Percentiles rank a stretch among this genome's conserved stretches.
Conservation (phyloP, 2,329 filamentous ascomycete species). For the Xylaria sp. region DNA sequence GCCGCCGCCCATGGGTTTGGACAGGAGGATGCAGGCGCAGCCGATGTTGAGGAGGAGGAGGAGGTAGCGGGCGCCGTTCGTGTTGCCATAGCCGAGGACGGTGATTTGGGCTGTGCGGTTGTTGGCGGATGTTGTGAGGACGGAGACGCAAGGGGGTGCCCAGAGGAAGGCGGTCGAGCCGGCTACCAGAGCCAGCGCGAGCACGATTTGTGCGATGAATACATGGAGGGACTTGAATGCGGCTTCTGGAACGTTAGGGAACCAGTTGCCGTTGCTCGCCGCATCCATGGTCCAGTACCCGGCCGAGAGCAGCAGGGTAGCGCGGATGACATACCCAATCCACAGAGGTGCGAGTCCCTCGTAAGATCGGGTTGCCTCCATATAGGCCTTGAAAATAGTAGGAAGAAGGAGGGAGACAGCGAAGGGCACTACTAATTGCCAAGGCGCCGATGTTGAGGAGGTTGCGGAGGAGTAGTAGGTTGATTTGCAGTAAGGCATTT, state of each 20-base stretch:
- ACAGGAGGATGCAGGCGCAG: conserved; percentile 69
- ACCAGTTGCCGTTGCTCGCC: conserved; percentile 80
- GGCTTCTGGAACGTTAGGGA: conserved; percentile 52
- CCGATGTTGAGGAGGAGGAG: conserved; percentile 75
- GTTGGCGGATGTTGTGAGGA: conserved; percentile 49
- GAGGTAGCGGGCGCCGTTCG: conserved; percentile 86
- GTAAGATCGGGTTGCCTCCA: conserved; percentile 76
- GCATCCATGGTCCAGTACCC: conserved; percentile 86
- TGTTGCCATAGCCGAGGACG: conserved; percentile 86
- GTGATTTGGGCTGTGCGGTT: conserved; percentile 56
- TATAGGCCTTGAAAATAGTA: conserved; percentile 71
- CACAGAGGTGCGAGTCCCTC: conserved; percentile 79
- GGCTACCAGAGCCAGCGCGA: conserved; percentile 75
- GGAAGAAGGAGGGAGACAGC: conserved; percentile 67
- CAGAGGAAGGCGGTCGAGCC: conserved; percentile 82
- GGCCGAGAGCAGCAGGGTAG: conserved; percentile 69
- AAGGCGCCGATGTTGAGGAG: conserved; percentile 86
- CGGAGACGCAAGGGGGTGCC: conserved; percentile 76
- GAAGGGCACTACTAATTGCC: conserved; percentile 81
- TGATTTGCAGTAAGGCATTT: conserved; percentile 93
- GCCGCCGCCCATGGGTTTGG: conserved; percentile 91
- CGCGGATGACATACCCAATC: conserved; percentile 74
- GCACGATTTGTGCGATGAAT: conserved; percentile 70
- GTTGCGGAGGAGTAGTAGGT: conserved; percentile 91
- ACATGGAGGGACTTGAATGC: conserved; percentile 69